These are phyloP conservation scores for Nicotiana benthamiana DNA, from an alignment of 257 asterid species.

Conservation along the genomic window DNA sequence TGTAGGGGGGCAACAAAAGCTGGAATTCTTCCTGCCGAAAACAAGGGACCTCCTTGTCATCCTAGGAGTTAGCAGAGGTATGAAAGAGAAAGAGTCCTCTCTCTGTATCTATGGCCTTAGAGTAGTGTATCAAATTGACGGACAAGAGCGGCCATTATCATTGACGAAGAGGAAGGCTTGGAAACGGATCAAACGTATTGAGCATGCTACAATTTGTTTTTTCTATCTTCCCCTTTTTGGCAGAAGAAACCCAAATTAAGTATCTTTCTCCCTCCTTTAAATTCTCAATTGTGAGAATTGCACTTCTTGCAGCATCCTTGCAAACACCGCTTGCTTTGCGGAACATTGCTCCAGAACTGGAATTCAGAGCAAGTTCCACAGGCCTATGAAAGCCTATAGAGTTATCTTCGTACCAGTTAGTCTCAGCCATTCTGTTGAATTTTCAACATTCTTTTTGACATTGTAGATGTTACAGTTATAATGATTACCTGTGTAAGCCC, in stretches of 20 bases:
- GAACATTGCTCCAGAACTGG: background rate
- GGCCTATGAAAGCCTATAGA: background rate
- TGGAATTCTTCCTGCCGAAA: no score
- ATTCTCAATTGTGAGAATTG: background rate
- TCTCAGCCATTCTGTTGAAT: background rate
- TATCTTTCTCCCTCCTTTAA: background rate
- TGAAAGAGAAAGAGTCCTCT: background rate
- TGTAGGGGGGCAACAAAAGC: no score
- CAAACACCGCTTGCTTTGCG: background rate
- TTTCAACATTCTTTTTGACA: background rate
- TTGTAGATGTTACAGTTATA: background rate
- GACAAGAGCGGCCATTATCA: background rate
- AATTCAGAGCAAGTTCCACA: background rate
- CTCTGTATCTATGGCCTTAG: background rate
- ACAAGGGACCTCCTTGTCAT: background rate
- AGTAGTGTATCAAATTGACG: background rate
- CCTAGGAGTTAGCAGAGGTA: background rate
- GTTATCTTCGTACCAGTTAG: background rate
- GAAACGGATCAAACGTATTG: background rate
- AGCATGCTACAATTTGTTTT: background rate
- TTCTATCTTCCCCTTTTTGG: background rate
- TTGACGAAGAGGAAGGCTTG: background rate
- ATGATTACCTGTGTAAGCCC: background rate
- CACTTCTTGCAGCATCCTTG: background rate
- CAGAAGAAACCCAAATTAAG: background rate